Base-by-base conservation (phyloP, 306 rosid genomes). In the Abrus precatorius region DNA sequence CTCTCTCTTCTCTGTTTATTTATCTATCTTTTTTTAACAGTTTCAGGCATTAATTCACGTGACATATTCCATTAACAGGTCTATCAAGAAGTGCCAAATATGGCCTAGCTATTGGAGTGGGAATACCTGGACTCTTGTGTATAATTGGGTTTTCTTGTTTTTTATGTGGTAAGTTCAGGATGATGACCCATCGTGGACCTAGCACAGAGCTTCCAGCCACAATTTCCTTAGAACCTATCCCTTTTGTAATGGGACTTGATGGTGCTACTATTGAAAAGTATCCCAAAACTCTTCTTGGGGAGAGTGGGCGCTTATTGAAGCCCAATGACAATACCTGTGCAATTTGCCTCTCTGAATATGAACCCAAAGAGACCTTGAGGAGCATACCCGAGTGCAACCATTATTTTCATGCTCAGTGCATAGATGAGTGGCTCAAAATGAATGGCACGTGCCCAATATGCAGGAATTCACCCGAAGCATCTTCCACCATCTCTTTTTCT, bases 401-500 rank as follows among this genome's bases (percentile, higher is more conserved):
- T 68, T 94, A 88, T 69, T 94, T 89, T 83, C 98, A 92, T 69
- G 89, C 86, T 4, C 43, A 61, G 4, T 92, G 98, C 69, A 81
- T 94, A 7, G 97, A 94, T 33, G 90, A 89, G 34, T 94, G 98
- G 97, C 97, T 94, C 33, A 89, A 70, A 72, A 69, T 89, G 87
- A 92, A 91, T 29, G 89, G 83, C 13, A 87, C 98, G 0, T 94
- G 98, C 30, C 98, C 97, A 0, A 33, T 94, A 0, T 94, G 98
- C 41, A 79, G 97, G 9, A 92, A 87, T 61, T 89, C 94, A 1
- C 97, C 97, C 0, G 87, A 85, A 3, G 49, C 64, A 0, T 84
- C 90, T 11, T 74, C 88, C 2, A 5, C 84, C 7, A 41, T 86
- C 8, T 76, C 87, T 9, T 74, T 63, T 40, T 64, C 83, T 3